Conservation (phyloP, 345 rosid genomes). For the Iberis pinnata region DNA sequence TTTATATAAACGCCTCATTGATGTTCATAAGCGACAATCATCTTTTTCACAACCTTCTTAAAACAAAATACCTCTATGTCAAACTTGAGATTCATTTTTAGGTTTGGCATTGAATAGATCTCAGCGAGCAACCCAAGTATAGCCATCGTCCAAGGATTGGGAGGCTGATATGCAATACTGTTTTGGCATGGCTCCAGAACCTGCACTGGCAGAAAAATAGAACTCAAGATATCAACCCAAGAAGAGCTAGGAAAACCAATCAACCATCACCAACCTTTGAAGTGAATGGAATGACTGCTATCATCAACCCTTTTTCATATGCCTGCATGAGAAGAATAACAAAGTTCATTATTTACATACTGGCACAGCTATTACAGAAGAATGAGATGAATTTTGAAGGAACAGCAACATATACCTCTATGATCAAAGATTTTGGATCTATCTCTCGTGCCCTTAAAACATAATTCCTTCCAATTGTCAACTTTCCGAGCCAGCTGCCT, state of each 20-base stretch:
- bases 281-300: slow-evolving; percentile 98
- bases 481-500: slow-evolving; percentile 99
- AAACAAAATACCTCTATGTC: slow-evolving; percentile 73
- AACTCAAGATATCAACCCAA: slow-evolving; percentile 2
- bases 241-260: slow-evolving; percentile 11
- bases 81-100: slow-evolving; percentile 97
- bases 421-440: slow-evolving; percentile 94
- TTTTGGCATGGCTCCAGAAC: slow-evolving; percentile 88
- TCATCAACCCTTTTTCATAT: slow-evolving; percentile 96
- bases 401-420: slow-evolving; percentile 51
- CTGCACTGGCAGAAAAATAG: slow-evolving; percentile 34
- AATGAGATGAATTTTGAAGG: neutral
- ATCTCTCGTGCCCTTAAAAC: slow-evolving; percentile 92
- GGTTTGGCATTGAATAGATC: slow-evolving; percentile 92
- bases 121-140: slow-evolving; percentile 88
- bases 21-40: neutral
- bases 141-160: slow-evolving; percentile 99
- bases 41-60: slow-evolving; percentile 5
- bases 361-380: neutral
- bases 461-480: slow-evolving; percentile 92
- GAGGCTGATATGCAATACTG: slow-evolving; percentile 94
- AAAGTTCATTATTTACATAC: slow-evolving; percentile 5
- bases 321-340: slow-evolving; percentile 47
- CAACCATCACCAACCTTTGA: slow-evolving; percentile 58
- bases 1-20: neutral